These are phyloP conservation scores for Trematosphaeria pertusa DNA, from an alignment of 2,329 filamentous ascomycete species.

Conservation along the genomic window DNA sequence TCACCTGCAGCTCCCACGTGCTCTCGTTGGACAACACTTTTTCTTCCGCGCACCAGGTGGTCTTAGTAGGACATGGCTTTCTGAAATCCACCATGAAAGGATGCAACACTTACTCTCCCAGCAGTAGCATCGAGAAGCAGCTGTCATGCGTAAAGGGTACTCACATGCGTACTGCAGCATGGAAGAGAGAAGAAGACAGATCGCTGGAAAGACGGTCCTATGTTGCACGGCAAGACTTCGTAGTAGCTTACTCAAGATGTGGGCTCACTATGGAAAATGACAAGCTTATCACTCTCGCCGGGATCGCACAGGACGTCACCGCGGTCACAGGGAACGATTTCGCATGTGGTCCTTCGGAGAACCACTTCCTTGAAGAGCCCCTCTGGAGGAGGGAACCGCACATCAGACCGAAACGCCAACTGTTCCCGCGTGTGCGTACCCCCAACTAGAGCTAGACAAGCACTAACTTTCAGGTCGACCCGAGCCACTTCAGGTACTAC, in stretches of 20 bases:
- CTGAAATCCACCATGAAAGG: too few species aligned
- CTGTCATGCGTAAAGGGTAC: too few species aligned
- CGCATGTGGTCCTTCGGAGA: neutral
- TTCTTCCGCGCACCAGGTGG: too few species aligned
- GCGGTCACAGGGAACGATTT: neutral
- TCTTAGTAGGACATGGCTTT: too few species aligned
- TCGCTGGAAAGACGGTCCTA: too few species aligned
- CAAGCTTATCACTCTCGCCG: neutral
- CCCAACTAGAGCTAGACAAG: neutral
- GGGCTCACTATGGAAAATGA: neutral
- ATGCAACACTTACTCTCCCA: too few species aligned
- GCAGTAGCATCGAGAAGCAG: too few species aligned
- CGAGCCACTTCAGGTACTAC: neutral
- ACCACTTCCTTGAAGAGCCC: neutral
- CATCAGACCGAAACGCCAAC: neutral
- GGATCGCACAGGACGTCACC: neutral
- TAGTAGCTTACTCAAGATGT: neutral
- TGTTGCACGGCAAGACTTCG: neutral
- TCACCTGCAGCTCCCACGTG: constrained; percentile 16
- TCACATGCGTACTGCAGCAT: too few species aligned
- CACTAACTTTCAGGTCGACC: neutral
- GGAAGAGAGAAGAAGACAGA: too few species aligned
- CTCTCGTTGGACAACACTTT: too few species aligned
- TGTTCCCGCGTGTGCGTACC: neutral
- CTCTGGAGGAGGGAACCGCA: neutral